Base-by-base conservation (phyloP, 2,329 filamentous ascomycete species). In the Sarocladiaceae sp. region DNA sequence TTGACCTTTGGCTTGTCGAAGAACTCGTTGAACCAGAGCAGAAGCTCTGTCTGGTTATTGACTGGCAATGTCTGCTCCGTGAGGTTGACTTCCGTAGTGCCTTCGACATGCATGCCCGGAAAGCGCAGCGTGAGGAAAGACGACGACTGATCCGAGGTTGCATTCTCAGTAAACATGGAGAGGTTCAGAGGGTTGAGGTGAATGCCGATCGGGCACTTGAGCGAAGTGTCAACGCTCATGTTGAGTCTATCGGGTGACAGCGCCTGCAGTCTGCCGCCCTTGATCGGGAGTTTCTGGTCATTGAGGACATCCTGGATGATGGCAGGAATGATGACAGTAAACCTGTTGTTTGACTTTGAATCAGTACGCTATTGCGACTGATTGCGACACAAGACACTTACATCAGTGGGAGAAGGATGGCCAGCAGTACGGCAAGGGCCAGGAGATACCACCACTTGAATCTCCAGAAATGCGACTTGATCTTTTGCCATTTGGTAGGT, bases 381-480 rank as follows among this genome's bases (percentile, higher is more conserved):
- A n/a, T n/a, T n/a, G n/a, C n/a, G n/a, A n/a, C n/a, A n/a, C n/a
- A n/a, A n/a, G 22, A 6, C 18, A 63, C 69, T 61, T 62, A 73
- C 71, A 72, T 55, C 23, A 74, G 57, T 1, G 71, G 71, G 18
- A 73, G 53, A 17, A 72, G 56, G 40, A 73, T 72, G n/a, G 68
- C 68, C 4, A 70, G 59, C 13, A 72, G 63, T 31, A 72, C 60
- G 35, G 71, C 56, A 17, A 60, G 53, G 17, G 57, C 66, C 47
- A 69, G 61, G 25, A 69, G 37, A 54, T 73, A 72, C 58, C 66
- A 63, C 62, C 68, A 70, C 64, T 70, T 72, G 53, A 72, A 75
- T 26, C 66, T 63, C n/a, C 62, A 59, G 53, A 67, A 72, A 58
- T 77, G 75, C 1, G 60, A 59, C 53, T 68, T 72, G 46, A 58